Percentiles rank a stretch among this genome's conserved stretches.
phyloP scores from a whole-genome alignment of 208 protist genomes.

The Acanthamoeba lenticulata region DNA sequence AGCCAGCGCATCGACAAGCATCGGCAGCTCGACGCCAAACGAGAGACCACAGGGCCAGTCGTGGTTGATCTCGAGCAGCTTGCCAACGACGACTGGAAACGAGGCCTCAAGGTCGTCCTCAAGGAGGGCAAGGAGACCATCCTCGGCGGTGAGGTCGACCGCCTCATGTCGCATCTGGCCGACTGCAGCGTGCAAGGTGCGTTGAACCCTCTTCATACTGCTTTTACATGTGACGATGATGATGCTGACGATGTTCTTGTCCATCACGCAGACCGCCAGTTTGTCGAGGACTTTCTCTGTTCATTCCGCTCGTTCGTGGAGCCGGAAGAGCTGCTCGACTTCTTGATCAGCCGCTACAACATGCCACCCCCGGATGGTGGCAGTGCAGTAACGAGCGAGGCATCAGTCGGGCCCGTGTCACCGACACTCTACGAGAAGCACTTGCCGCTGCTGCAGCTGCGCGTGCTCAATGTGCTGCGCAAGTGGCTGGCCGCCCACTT shows the following conservation, averaged over 20 bases:
- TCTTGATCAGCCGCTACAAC: constrained; percentile 10
- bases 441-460: constrained; percentile 15
- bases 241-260: no score
- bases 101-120: background rate
- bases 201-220: background rate
- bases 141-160: background rate
- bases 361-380: background rate
- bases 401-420: background rate
- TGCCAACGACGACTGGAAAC: constrained; percentile 25
- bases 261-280: background rate
- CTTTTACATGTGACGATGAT: no score
- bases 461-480: constrained; percentile 42
- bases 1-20: background rate
- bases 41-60: background rate
- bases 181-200: background rate
- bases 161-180: constrained; percentile 21
- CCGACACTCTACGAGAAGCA: background rate
- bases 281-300: constrained; percentile 37
- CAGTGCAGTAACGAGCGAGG: background rate
- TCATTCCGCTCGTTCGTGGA: constrained; percentile 12
- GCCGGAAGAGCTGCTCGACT: constrained; percentile 24
- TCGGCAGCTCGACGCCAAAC: background rate
- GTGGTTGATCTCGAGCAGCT: background rate
- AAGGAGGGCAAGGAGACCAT: constrained; percentile 24
- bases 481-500: constrained; percentile 50